phyloP scores from a whole-genome alignment of 768 basidiomycete genomes.

The Mycena rebaudengoi region DNA sequence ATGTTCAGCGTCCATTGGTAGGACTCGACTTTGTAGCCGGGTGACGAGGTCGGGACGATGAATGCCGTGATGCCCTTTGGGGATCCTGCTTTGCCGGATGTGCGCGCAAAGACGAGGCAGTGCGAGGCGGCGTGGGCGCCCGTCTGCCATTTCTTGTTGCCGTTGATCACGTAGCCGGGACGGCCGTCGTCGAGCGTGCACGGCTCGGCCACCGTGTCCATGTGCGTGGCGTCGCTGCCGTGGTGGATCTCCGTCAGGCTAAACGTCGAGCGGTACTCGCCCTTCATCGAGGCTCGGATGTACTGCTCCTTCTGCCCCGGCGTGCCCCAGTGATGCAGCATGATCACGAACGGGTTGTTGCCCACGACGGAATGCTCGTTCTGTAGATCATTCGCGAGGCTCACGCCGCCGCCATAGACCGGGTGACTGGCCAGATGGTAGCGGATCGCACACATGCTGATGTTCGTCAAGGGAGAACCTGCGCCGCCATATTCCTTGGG shows the following conservation, averaged over 20 bases:
- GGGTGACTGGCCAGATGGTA: conserved; percentile 20
- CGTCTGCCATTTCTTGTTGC: conserved; percentile 20
- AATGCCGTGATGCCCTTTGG: conserved; percentile 19
- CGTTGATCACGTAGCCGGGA: too few relatives aligned
- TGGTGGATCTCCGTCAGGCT: conserved; percentile 17
- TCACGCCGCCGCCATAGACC: conserved; percentile 14
- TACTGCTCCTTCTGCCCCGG: conserved; percentile 19
- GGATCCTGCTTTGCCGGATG: conserved; percentile 14
- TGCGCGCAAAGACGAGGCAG: conserved; percentile 22
- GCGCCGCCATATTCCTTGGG: conserved; percentile 19
- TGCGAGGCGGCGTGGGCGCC: conserved; percentile 16
- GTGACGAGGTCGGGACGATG: conserved; percentile 9
- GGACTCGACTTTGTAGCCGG: conserved; percentile 19
- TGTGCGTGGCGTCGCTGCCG: conserved; percentile 21
- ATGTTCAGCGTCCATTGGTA: conserved; percentile 24
- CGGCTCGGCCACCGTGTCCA: too few relatives aligned
- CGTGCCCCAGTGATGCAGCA: conserved; percentile 16
- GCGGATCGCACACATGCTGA: conserved; percentile 19
- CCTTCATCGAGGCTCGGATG: conserved; percentile 17
- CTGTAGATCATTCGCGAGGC: conserved; percentile 21
- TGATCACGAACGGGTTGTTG: conserved; percentile 20
- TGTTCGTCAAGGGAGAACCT: too few relatives aligned
- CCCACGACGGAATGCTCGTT: conserved; percentile 23
- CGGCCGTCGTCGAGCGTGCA: too few relatives aligned
- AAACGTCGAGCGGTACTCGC: conserved; percentile 15